phyloP scores from a whole-genome alignment of 768 basidiomycete genomes.

The Trametes sanguinea region DNA sequence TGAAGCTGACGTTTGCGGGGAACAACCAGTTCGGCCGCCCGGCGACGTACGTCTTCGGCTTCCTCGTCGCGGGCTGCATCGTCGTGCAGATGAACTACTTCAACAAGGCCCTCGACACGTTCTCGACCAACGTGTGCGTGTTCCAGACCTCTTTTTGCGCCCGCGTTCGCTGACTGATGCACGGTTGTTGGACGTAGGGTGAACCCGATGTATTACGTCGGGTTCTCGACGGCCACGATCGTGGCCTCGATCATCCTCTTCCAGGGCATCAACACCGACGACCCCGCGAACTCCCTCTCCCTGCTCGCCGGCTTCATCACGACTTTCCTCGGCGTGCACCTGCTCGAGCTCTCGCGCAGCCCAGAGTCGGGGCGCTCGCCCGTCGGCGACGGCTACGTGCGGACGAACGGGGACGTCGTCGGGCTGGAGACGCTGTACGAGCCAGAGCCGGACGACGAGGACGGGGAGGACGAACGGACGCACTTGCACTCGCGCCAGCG shows the following conservation, averaged over 20 bases:
- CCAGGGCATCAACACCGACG: slow-evolving; percentile 93
- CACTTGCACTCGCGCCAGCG: slow-evolving; percentile 10
- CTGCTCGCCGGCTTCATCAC: slow-evolving; percentile 88
- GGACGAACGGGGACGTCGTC: slow-evolving; percentile 19
- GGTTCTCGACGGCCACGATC: slow-evolving; percentile 92
- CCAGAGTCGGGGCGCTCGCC: slow-evolving; percentile 27
- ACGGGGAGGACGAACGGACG: slow-evolving; percentile 19
- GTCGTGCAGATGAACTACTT: slow-evolving; percentile 95
- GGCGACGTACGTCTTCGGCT: slow-evolving; percentile 92
- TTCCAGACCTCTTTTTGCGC: neutral
- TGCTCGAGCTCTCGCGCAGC: slow-evolving; percentile 79
- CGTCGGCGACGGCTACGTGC: slow-evolving; percentile 7
- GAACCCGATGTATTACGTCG: slow-evolving; percentile 97
- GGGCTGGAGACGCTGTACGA: slow-evolving; percentile 21
- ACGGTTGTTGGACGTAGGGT: slow-evolving; percentile 52
- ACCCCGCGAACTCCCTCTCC: slow-evolving; percentile 78
- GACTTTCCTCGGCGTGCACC: slow-evolving; percentile 95
- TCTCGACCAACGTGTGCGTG: slow-evolving; percentile 92
- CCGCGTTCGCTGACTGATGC: neutral
- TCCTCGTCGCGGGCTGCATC: slow-evolving; percentile 82
- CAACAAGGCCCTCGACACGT: slow-evolving; percentile 96
- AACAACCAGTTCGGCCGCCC: slow-evolving; percentile 94
- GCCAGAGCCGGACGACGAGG: slow-evolving; percentile 21
- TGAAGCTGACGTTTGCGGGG: slow-evolving; percentile 90
- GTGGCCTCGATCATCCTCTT: slow-evolving; percentile 95